A percentile compares a stretch with the other conserved stretches of the same genome.
Evolutionary conservation across 805 yeast species (phyloP).

Genomic region (Cyberlindnera nakhonratchasimensis): DNA sequence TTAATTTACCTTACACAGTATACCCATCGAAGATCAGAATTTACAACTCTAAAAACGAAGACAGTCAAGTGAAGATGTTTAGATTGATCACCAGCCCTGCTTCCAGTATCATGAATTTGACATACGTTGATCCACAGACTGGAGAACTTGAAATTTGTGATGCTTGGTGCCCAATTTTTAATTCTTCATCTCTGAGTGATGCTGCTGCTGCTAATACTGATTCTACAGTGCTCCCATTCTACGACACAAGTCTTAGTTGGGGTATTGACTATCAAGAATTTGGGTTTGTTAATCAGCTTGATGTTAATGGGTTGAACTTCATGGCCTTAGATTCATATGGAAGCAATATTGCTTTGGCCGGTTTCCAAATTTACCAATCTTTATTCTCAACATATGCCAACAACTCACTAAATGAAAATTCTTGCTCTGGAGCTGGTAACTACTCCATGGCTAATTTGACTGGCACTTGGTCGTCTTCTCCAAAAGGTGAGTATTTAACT

Average conservation of each 20-base stretch:
- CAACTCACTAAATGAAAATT: constrained; percentile 63
- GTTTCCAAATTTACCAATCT: constrained; percentile 65
- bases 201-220: constrained; percentile 10
- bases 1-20: constrained; percentile 51
- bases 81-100: constrained; percentile 76
- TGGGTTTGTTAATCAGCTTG: constrained; percentile 66
- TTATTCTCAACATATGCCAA: constrained; percentile 66
- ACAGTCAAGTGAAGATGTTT: constrained; percentile 52
- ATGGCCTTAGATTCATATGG: constrained; percentile 71
- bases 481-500: constrained; percentile 35
- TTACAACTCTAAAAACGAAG: constrained; percentile 51
- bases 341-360: constrained; percentile 59
- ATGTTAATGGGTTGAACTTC: constrained; percentile 57
- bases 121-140: constrained; percentile 74
- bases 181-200: constrained; percentile 33
- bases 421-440: constrained; percentile 39
- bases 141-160: constrained; percentile 65
- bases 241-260: constrained; percentile 36
- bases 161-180: constrained; percentile 79
- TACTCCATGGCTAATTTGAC: constrained; percentile 30
- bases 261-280: constrained; percentile 68
- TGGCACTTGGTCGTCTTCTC: constrained; percentile 30
- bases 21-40: constrained; percentile 72
- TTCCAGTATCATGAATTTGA: constrained; percentile 86
- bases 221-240: constrained; percentile 22